These are phyloP conservation scores for Tricholomella constricta DNA, from an alignment of 768 basidiomycete genomes.

Conservation along the genomic window DNA sequence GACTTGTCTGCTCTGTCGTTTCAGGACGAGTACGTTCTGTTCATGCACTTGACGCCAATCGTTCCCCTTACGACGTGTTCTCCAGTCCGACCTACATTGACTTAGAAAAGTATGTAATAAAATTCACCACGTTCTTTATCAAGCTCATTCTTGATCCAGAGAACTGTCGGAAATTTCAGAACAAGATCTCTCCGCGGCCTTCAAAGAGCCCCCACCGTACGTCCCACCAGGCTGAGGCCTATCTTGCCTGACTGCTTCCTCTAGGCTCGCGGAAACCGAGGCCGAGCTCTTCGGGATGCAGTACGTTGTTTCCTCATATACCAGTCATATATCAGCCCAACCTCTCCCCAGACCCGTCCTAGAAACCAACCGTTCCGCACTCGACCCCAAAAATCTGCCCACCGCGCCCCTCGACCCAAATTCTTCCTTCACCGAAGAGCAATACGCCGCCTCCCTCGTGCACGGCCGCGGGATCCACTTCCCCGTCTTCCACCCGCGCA, in stretches of 20 bases:
- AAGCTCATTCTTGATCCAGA: neutral
- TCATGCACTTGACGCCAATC: neutral
- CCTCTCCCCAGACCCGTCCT: constrained; percentile 5
- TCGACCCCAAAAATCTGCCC: constrained; percentile 19
- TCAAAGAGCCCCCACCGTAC: constrained; percentile 15
- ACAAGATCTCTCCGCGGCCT: constrained; percentile 10
- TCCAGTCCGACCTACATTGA: constrained; percentile 2
- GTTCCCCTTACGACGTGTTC: neutral
- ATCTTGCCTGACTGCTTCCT: neutral
- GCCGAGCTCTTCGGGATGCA: constrained; percentile 15
- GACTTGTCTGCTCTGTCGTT: neutral
- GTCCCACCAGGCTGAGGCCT: neutral
- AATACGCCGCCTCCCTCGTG: constrained; percentile 57
- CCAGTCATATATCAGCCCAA: neutral
- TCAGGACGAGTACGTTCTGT: constrained; percentile 8
- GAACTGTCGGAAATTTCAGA: constrained; percentile 7
- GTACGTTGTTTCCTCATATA: neutral
- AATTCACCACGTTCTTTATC: neutral
- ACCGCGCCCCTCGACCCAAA: constrained; percentile 15
- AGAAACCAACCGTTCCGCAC: neutral
- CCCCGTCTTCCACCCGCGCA: constrained; percentile 58
- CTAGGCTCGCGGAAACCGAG: constrained; percentile 20
- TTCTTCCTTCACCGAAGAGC: constrained; percentile 35
- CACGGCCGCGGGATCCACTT: constrained; percentile 61
- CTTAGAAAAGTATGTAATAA: constrained; percentile 5